These are phyloP conservation scores for Scytalidium sp. DNA, from an alignment of 2,329 filamentous ascomycete genomes.

Conservation along the genomic window DNA sequence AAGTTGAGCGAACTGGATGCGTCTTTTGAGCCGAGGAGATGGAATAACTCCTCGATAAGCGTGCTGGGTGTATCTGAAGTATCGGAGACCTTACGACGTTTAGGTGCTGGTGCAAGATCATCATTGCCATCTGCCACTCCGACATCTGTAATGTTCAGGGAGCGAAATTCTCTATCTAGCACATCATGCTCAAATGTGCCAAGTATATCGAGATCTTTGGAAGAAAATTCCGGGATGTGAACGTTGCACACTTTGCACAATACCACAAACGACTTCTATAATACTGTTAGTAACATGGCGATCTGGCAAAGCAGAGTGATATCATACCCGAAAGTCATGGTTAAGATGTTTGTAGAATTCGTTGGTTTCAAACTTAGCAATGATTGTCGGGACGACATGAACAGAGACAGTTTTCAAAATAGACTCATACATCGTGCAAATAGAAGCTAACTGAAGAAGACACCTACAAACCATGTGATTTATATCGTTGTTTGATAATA, in stretches of 20 bases:
- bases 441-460: constrained; percentile 19
- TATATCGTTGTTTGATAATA: constrained; percentile 12
- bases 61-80: constrained; percentile 22
- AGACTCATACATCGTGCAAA: constrained; percentile 20
- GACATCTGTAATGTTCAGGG: constrained; percentile 12
- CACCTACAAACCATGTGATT: constrained; percentile 14
- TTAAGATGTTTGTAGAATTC: constrained; percentile 5
- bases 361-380: constrained; percentile 9
- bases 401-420: constrained; percentile 15
- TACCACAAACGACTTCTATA: constrained; percentile 14
- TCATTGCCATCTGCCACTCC: background rate
- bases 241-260: constrained; percentile 18
- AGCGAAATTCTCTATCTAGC: constrained; percentile 20
- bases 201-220: background rate
- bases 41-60: constrained; percentile 30
- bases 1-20: constrained; percentile 34
- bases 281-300: constrained; percentile 6
- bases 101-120: constrained; percentile 17
- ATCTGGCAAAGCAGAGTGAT: background rate
- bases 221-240: background rate
- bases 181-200: constrained; percentile 17
- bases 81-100: constrained; percentile 30
- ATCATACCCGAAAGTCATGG: constrained; percentile 23
- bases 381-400: constrained; percentile 20
- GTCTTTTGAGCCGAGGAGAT: constrained; percentile 31